phyloP scores from a whole-genome alignment of 345 rosid genomes.

The Fremontodendron californicum region DNA sequence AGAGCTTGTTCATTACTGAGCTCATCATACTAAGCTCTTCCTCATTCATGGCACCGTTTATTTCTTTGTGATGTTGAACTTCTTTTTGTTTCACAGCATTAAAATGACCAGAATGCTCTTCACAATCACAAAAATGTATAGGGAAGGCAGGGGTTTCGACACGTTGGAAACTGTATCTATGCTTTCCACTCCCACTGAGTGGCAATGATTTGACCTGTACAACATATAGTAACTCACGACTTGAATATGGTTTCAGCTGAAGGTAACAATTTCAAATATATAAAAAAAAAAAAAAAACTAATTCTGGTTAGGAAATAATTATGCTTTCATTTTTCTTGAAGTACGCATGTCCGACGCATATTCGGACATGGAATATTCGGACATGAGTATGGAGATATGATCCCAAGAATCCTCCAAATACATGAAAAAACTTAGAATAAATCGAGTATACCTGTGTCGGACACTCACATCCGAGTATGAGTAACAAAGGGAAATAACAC shows the following conservation, averaged over 20 bases:
- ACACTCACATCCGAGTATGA: too few relatives aligned
- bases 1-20: conserved; percentile 70
- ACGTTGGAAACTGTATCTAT: conserved; percentile 81
- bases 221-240: conserved; percentile 5
- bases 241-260: not conserved
- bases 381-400: too few relatives aligned
- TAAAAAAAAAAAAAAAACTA: not conserved
- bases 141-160: conserved; percentile 53
- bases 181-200: conserved; percentile 79
- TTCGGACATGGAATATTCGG: too few relatives aligned
- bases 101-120: conserved; percentile 54
- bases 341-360: too few relatives aligned
- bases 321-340: too few relatives aligned
- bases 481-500: not conserved
- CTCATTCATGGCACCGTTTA: conserved; percentile 38
- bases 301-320: not conserved
- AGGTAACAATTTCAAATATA: not conserved
- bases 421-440: too few relatives aligned
- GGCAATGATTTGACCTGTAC: conserved; percentile 69
- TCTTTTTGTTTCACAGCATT: conserved; percentile 25
- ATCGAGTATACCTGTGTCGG: too few relatives aligned
- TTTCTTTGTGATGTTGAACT: conserved; percentile 27
- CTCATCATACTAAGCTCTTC: conserved; percentile 67
- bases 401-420: too few relatives aligned
- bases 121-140: conserved; percentile 74